These are phyloP conservation scores for Lactifluus rugatus DNA, from an alignment of 768 basidiomycete species.

Conservation along the genomic window DNA sequence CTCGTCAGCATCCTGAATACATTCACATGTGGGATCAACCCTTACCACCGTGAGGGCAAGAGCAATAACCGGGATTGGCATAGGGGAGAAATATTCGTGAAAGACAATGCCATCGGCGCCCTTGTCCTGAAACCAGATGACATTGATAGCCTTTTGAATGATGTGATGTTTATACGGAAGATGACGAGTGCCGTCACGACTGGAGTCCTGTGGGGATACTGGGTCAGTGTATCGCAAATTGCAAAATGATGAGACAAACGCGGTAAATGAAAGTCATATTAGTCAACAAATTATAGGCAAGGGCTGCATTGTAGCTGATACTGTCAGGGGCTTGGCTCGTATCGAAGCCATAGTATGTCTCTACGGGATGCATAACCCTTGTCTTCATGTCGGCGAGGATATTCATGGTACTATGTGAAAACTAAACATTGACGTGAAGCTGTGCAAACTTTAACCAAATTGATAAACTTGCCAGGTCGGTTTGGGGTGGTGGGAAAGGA, in stretches of 20 bases:
- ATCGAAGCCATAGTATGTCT: not conserved
- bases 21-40: not conserved
- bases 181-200: not conserved
- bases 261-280: not conserved
- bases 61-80: not conserved
- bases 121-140: slow-evolving; percentile 2
- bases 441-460: not conserved
- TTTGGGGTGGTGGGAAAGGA: not conserved
- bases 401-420: not conserved
- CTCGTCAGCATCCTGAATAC: not conserved
- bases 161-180: slow-evolving; percentile 4
- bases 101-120: not conserved
- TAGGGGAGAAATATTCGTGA: not conserved
- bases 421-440: not conserved
- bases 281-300: not conserved
- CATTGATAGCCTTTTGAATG: slow-evolving; percentile 6
- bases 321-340: not conserved
- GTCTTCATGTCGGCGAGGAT: not conserved
- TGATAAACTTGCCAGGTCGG: not conserved
- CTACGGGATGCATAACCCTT: not conserved
- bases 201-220: not conserved
- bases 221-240: not conserved
- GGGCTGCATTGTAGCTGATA: not conserved
- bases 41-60: slow-evolving; percentile 7
- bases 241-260: not conserved